Evolutionary conservation across 495 filamentous ascomycete genomes (phyloP), one percentile per base, ranked within the genome.

Genomic region (Penicillium atrosanguineum): DNA sequence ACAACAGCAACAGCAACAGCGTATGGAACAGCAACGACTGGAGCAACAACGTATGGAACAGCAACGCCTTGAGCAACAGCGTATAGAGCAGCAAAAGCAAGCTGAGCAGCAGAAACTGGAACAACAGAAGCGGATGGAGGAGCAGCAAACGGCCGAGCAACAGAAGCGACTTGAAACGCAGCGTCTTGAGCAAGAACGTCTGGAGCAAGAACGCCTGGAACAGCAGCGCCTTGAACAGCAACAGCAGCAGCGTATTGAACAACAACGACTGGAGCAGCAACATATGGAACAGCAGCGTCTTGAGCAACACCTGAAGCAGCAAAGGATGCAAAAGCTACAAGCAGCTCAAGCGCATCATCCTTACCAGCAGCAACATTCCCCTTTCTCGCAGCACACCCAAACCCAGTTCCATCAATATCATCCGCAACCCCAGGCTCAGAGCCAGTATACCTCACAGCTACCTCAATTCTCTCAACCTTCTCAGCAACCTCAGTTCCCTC

Each of bases 281-380:
- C 52, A 37, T 3, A 15, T 45, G 6, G 44, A 60, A 19, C 18
- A 57, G 12, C 52, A 52, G 8, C 50, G 43, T 6, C 19, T 53
- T 2, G 50, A 52, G 38, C 54, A 51, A 28, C 55, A 46, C 18
- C 55, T 61, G 16, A 56, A 58, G 28, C 60, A 62, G n/a, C 52
- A 60, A 43, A 56, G 59, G 36, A 44, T 63, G 16, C 63, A 67
- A 40, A 62, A 62, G 44, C 47, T 60, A 31, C 68, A 63, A 45
- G 41, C 56, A 3, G 41, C 56, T 4, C 65, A 69, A 50, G 50
- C 47, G 7, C 60, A 61, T 43, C 55, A 62, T 28, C 34, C 58
- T 36, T 67, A 67, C 43, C 64, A 64, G 31, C 61, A 55, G 25
- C 53, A 52, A 23, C 57, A 56, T 42, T 37, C 52, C 48, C 52